These are phyloP conservation scores for Yamadazyma taylorii DNA, from an alignment of 1,139 yeast species.

Conservation along the genomic window DNA sequence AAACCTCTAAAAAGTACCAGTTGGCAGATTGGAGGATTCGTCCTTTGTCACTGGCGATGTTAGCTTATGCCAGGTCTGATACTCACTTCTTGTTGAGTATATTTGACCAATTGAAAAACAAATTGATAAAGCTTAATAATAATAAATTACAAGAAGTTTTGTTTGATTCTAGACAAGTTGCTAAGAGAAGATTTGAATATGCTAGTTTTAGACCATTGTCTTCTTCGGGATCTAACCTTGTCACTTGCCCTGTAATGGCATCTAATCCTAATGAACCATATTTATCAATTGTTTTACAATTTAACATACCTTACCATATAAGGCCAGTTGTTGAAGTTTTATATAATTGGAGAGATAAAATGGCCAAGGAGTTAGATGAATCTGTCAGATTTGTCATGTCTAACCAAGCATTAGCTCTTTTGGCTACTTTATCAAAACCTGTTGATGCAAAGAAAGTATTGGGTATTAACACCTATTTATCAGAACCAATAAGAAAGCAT, in stretches of 20 bases:
- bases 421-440: conserved; percentile 58
- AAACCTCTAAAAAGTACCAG: conserved; percentile 92
- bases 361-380: conserved; percentile 80
- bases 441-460: conserved; percentile 58
- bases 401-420: conserved; percentile 67
- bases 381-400: conserved; percentile 83
- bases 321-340: conserved; percentile 59
- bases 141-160: conserved; percentile 51
- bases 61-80: conserved; percentile 89
- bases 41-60: conserved; percentile 77
- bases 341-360: conserved; percentile 78
- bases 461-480: conserved; percentile 47
- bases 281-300: conserved; percentile 59
- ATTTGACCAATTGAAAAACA: conserved; percentile 71
- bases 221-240: conserved; percentile 22
- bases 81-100: conserved; percentile 87
- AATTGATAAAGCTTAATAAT: conserved; percentile 44
- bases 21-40: conserved; percentile 96
- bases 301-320: conserved; percentile 59
- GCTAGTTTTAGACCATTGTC: conserved; percentile 55
- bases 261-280: conserved; percentile 55
- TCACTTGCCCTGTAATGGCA: conserved; percentile 51
- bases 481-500: conserved; percentile 58
- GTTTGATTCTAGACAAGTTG: conserved; percentile 76
- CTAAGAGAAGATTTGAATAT: conserved; percentile 79